These are phyloP conservation scores for Ogataea siamensis DNA, from an alignment of 805 yeast genomes.

Conservation along the genomic window DNA sequence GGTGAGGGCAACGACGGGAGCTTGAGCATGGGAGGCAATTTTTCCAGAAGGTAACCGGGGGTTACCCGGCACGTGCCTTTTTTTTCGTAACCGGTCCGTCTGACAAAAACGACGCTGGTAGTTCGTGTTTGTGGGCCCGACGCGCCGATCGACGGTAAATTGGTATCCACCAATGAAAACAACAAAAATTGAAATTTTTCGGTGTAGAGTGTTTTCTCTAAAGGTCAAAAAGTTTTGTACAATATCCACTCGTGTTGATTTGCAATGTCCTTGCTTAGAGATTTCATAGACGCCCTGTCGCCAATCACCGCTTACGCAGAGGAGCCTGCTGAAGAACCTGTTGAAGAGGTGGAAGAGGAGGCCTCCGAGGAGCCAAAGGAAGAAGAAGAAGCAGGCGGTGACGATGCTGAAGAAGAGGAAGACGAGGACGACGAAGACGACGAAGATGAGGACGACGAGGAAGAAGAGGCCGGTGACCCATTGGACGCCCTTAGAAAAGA, in stretches of 20 bases:
- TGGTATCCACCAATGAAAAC: constrained; percentile 25
- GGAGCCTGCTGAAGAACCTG: constrained; percentile 39
- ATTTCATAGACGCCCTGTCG: constrained; percentile 73
- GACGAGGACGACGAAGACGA: constrained; percentile 40
- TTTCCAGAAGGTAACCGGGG: neutral
- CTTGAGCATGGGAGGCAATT: neutral
- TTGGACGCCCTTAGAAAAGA: constrained; percentile 63
- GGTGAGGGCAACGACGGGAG: constrained; percentile 10
- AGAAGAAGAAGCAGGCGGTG: constrained; percentile 36
- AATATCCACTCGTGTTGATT: constrained; percentile 12
- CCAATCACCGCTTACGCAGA: constrained; percentile 87
- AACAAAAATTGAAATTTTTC: constrained; percentile 25
- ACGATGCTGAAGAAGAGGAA: constrained; percentile 38
- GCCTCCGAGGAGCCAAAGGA: constrained; percentile 34
- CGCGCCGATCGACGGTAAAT: constrained; percentile 8
- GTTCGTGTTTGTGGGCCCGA: neutral
- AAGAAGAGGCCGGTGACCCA: constrained; percentile 67
- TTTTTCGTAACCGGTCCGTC: no score
- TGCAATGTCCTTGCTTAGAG: constrained; percentile 51
- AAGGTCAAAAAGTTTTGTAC: constrained; percentile 10
- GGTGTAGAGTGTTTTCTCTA: constrained; percentile 13
- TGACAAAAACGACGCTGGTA: no score
- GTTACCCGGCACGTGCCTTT: constrained; percentile 3
- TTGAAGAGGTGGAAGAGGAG: constrained; percentile 32
- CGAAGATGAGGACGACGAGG: constrained; percentile 40